Evolutionary conservation across 1,139 yeast species (phyloP).

Genomic region (Candida sanyaensis): DNA sequence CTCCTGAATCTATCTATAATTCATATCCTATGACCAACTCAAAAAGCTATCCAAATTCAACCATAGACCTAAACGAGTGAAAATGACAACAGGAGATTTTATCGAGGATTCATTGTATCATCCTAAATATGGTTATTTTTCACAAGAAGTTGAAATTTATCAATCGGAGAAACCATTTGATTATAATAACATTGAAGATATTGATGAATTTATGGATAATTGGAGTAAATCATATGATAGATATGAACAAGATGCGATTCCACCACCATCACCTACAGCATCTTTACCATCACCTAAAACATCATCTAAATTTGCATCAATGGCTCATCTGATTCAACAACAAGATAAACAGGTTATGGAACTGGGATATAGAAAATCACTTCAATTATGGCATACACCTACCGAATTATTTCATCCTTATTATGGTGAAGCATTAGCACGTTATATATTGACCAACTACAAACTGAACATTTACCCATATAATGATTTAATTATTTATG

Average conservation of each 20-base stretch:
- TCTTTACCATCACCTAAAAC: constrained; percentile 7
- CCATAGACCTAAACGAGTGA: constrained; percentile 59
- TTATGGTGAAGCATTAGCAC: constrained; percentile 83
- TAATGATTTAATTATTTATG: constrained; percentile 71
- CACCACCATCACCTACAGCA: constrained; percentile 2
- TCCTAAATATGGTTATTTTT: constrained; percentile 79
- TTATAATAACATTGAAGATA: constrained; percentile 57
- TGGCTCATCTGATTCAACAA: constrained; percentile 32
- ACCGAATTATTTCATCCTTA: constrained; percentile 82
- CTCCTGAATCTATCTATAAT: constrained; percentile 45
- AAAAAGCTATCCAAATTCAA: constrained; percentile 44
- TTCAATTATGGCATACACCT: constrained; percentile 90
- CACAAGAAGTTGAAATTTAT: constrained; percentile 77
- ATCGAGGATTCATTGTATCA: constrained; percentile 85
- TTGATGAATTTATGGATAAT: constrained; percentile 67
- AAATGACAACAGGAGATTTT: constrained; percentile 75
- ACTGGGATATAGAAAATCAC: constrained; percentile 29
- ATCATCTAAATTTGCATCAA: constrained; percentile 30
- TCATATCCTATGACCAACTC: constrained; percentile 44
- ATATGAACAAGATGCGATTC: constrained; percentile 37
- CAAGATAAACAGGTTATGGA: constrained; percentile 16
- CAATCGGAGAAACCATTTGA: constrained; percentile 63
- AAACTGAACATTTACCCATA: constrained; percentile 61
- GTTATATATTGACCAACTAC: constrained; percentile 70
- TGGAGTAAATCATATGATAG: constrained; percentile 71